Conservation (phyloP, 805 yeast species). For the Blastobotrys chiropterorum region DNA sequence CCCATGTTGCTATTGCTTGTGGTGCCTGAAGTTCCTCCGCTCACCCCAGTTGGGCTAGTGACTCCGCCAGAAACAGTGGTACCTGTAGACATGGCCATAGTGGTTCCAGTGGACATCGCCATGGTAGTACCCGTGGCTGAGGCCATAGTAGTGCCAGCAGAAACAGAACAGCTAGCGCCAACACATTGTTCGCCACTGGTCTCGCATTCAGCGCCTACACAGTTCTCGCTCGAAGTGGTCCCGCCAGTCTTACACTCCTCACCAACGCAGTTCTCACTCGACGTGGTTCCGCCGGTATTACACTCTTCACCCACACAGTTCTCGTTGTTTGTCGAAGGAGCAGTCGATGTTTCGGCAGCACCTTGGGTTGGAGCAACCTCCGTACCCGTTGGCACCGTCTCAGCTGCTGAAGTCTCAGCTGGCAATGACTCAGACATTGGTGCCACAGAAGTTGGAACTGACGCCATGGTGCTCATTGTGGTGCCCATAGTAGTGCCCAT, state of each 20-base stretch:
- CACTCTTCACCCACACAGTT: not conserved
- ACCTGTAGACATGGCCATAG: too few relatives aligned
- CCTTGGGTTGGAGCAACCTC: not conserved
- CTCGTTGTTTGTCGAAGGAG: not conserved
- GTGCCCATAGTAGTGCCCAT: not conserved
- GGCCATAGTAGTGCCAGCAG: not conserved
- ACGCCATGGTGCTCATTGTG: not conserved
- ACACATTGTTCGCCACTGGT: not conserved
- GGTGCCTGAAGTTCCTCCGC: too few relatives aligned
- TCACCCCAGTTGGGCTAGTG: too few relatives aligned
- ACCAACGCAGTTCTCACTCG: not conserved
- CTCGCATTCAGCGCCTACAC: not conserved
- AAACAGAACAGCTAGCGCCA: not conserved
- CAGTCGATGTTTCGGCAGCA: not conserved
- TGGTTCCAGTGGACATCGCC: too few relatives aligned
- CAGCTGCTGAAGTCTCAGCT: not conserved
- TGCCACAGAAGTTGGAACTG: not conserved
- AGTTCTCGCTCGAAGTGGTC: not conserved
- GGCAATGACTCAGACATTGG: not conserved
- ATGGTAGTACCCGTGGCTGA: not conserved
- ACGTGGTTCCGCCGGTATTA: not conserved
- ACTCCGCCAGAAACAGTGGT: too few relatives aligned
- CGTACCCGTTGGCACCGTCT: not conserved
- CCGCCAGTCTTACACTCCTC: not conserved
- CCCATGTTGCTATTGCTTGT: not conserved